Base-by-base conservation (phyloP, 2,329 filamentous ascomycete species). In the Lasiodiplodia theobromae region DNA sequence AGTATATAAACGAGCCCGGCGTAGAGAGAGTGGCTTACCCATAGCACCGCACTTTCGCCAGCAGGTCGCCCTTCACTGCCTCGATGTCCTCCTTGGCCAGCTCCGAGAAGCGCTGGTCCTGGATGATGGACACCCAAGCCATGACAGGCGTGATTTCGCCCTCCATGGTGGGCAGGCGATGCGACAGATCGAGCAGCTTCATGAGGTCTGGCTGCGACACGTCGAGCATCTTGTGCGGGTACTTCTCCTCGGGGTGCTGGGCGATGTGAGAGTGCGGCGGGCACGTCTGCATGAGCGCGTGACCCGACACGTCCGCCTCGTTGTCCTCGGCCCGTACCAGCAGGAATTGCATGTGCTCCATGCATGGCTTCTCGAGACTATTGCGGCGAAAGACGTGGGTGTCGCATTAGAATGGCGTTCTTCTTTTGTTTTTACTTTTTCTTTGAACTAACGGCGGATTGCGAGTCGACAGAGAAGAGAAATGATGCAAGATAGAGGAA, bases 91-190 rank as follows among this genome's bases (percentile, higher is more conserved):
- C 86, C 64, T 82, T 79, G 18, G 84, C 88, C 72, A 97, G 81
- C 72, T 91, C 88, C 5, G 77, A 77, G 47, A 91, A 88, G 79
- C 96, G 90, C 56, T 71, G 71, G 21, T 80, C 73, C 70, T 85
- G 86, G 71, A 93, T 83, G 62, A 98, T 86, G 81, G 92, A 91
- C 62, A 93, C 91, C 89, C 96, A 95, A 0, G 94, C 94, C 93
- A 97, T 97, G 72, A 97, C 92, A 0, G 96, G 96, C 21, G 95
- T 98, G 74, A 98, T 92, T 81, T 96, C 93, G 65, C 93, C 93
- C 70, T 96, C 92, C 2, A 79, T 77, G 66, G 96, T 88, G 73
- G 96, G 90, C 31, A 97, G 85, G 73, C 90, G 89, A 73, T 90
- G 88, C 81, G 93, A 97, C 67, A 97, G 86, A 76, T 97, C 92